Evolutionary conservation across 2,329 filamentous ascomycete genomes (phyloP).

Genomic region (Diatrype stigma): DNA sequence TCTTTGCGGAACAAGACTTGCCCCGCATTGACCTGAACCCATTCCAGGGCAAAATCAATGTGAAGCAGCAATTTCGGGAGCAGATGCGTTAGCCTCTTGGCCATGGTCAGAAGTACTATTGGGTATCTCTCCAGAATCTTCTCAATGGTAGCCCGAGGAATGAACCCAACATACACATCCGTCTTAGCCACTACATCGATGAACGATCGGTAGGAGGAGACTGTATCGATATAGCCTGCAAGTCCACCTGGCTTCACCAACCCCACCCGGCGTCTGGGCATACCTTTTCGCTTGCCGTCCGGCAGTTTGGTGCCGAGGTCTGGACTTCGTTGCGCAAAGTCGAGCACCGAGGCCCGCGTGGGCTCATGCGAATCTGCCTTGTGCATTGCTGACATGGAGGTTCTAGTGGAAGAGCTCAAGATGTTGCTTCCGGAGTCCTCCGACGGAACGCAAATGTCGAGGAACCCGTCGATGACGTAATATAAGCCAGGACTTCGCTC

Average conservation of each 20-base stretch:
- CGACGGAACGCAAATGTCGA: conserved; percentile 84
- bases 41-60: conserved; percentile 97
- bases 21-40: conserved; percentile 93
- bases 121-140: conserved; percentile 91
- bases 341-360: conserved; percentile 10
- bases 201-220: conserved; percentile 93
- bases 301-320: conserved; percentile 37
- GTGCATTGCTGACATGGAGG: conserved; percentile 32
- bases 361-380: conserved; percentile 24
- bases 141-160: conserved; percentile 81
- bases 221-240: conserved; percentile 88
- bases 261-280: conserved; percentile 67
- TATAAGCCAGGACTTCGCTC: conserved; percentile 96
- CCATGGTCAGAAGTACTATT: conserved; percentile 89
- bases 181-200: conserved; percentile 97
- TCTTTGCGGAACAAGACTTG: conserved; percentile 91
- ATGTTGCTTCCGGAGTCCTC: conserved; percentile 49
- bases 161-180: conserved; percentile 94
- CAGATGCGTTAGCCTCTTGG: conserved; percentile 85
- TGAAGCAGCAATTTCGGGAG: conserved; percentile 87
- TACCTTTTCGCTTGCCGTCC: conserved; percentile 27
- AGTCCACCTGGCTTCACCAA: conserved; percentile 92
- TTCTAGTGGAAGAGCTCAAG: conserved; percentile 32
- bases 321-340: conserved; percentile 20
- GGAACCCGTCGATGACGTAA: conserved; percentile 94